Evolutionary conservation across 2,329 filamentous ascomycete species (phyloP), one percentile per base, ranked within the genome.

Genomic region (Exophiala oligosperma): DNA sequence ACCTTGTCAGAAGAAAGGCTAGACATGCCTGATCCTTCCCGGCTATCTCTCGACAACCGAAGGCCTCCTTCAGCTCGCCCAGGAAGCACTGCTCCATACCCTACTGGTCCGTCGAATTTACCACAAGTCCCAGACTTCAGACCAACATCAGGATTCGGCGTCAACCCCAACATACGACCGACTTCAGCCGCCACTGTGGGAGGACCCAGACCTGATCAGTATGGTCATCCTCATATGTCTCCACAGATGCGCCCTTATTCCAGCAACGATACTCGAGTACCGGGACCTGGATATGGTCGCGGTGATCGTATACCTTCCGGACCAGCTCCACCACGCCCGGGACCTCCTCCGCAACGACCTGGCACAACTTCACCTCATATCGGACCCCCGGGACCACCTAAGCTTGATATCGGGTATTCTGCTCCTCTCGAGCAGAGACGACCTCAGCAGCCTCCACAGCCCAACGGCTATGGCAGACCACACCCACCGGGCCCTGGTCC

Each of bases 21-120:
- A 8, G 73, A 79, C 63, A 79, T 79, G 77, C 77, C 78, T 8
- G 77, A 79, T 65, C 77, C 77, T 17, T 77, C 76, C 23, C 69
- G 69, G 35, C 74, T 79, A 68, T 75, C 68, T 49, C 64, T 64
- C 63, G 65, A 56, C 53, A 64, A 70, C 49, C 57, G 69, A 21
- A 70, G 73, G n/a, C 69, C 56, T 29, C 52, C 60, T n/a, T 46
- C 54, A 47, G 56, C 52, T 38, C 54, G 62, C 28, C 62, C 65
- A 6, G 54, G 58, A 26, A 64, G 61, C 43, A 47, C 70, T 17
- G 75, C 74, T 47, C 76, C 77, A 44, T 79, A 79, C 57, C 74
- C 76, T 21, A 74, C 76, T 26, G 56, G 69, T 64, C 60, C 71
- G 67, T 51, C 65, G 62, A 43, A 67, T 66, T 24, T 74, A 72